These are phyloP conservation scores for Eutrema yunnanense DNA, from an alignment of 345 rosid species.

Conservation along the genomic window DNA sequence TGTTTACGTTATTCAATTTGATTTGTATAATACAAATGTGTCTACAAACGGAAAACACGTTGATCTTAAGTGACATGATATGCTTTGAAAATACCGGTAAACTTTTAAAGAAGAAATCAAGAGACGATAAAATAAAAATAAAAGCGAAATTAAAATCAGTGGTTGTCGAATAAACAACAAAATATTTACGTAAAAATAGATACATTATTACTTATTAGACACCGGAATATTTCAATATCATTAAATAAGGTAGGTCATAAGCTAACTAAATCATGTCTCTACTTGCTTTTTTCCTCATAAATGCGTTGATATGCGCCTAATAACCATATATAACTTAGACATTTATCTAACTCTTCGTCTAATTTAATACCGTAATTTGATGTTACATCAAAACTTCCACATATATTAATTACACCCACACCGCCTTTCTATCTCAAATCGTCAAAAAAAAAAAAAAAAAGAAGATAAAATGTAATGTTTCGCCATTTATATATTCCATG, in stretches of 20 bases:
- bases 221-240: slow-evolving; percentile 39
- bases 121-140: background rate
- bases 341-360: slow-evolving; percentile 37
- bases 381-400: slow-evolving; percentile 23
- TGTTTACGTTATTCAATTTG: background rate
- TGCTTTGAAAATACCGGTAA: background rate
- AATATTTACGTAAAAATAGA: background rate
- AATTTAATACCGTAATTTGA: slow-evolving; percentile 30
- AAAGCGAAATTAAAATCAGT: slow-evolving; percentile 6
- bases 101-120: background rate
- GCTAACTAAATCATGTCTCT: slow-evolving; percentile 46
- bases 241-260: slow-evolving; percentile 60
- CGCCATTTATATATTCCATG: slow-evolving; percentile 2
- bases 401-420: slow-evolving; percentile 7
- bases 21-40: background rate
- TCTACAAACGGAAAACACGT: slow-evolving; percentile 8
- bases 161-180: slow-evolving; percentile 25
- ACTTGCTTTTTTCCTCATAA: slow-evolving; percentile 40
- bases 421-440: background rate
- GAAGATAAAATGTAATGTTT: background rate
- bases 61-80: background rate
- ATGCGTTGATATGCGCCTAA: slow-evolving; percentile 38
- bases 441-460: background rate
- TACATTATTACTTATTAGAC: slow-evolving; percentile 14
- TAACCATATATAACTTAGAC: slow-evolving; percentile 39